These are phyloP conservation scores for Lupinus albus DNA, from an alignment of 306 rosid species.

Conservation along the genomic window DNA sequence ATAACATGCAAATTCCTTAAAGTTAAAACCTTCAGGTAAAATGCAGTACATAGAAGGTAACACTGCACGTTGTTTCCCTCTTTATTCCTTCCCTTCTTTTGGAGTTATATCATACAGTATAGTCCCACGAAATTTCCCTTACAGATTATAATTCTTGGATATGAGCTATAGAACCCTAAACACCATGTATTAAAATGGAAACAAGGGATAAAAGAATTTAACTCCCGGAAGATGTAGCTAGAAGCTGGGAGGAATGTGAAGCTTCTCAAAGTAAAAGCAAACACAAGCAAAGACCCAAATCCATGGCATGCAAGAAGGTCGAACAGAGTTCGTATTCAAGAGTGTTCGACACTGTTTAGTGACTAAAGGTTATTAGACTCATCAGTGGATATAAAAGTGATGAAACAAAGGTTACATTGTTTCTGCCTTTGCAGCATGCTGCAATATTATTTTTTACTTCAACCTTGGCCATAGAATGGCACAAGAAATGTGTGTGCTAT, in stretches of 20 bases:
- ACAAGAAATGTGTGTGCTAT: not conserved
- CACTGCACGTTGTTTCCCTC: not conserved
- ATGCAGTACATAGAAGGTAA: constrained; percentile 9
- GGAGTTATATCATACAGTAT: constrained; percentile 3
- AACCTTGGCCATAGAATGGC: not conserved
- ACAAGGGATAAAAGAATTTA: not conserved
- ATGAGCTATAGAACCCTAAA: not conserved
- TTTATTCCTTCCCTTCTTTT: not conserved
- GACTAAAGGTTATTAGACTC: not conserved
- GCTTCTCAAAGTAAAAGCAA: constrained; percentile 1
- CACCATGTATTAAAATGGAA: not conserved
- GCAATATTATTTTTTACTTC: not conserved
- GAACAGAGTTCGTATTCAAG: not conserved
- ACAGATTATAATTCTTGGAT: constrained; percentile 8
- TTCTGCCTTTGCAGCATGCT: constrained; percentile 23
- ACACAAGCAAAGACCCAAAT: not conserved
- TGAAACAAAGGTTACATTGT: constrained; percentile 3
- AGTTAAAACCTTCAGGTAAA: not conserved
- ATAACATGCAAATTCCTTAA: not conserved
- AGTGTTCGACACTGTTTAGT: not conserved
- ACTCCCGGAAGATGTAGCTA: constrained; percentile 1
- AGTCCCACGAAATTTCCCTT: not conserved
- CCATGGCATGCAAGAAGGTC: not conserved
- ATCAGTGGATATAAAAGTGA: not conserved
- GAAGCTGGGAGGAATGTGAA: not conserved